A percentile compares a stretch with the other conserved stretches of the same genome.
Evolutionary conservation across 176 grass and related monocot species (phyloP).

Genomic region (Phoenix dactylifera): DNA sequence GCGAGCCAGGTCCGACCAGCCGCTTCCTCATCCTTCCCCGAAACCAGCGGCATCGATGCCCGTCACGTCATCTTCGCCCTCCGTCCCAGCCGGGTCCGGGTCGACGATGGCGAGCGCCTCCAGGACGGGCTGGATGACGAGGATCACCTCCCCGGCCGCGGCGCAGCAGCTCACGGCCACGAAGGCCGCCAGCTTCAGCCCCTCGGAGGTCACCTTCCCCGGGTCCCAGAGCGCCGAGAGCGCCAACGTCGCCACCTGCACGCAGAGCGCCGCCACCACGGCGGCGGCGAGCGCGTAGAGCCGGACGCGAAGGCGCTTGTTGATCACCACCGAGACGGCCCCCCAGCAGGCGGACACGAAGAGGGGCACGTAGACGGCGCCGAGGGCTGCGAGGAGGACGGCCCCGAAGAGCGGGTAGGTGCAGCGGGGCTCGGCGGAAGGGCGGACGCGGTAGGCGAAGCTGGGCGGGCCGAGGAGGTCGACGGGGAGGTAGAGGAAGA

Average conservation of each 20-base stretch:
- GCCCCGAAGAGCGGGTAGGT: conserved; percentile 32
- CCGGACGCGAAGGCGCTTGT: conserved; percentile 21
- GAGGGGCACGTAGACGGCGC: conserved; percentile 24
- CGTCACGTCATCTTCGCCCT: too few relatives aligned
- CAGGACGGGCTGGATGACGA: conserved; percentile 27
- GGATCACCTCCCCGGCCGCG: conserved; percentile 14
- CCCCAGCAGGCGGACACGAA: conserved; percentile 31
- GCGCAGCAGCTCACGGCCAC: conserved; percentile 6
- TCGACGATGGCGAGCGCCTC: conserved; percentile 18
- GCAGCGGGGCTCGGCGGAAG: conserved; percentile 4
- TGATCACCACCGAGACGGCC: conserved; percentile 32
- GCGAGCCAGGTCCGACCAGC: too few relatives aligned
- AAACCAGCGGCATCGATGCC: too few relatives aligned
- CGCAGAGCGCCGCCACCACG: conserved; percentile 16
- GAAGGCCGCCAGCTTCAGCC: conserved; percentile 8
- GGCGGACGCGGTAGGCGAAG: not conserved
- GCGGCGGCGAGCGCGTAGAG: conserved; percentile 23
- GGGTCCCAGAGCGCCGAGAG: conserved; percentile 21
- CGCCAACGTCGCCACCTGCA: conserved; percentile 29
- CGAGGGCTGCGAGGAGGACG: conserved; percentile 22
- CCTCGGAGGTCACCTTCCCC: conserved; percentile 9
- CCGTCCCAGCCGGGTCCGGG: not conserved
- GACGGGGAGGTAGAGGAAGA: conserved; percentile 9
- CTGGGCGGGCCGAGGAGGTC: conserved; percentile 6
- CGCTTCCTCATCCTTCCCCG: too few relatives aligned